A percentile compares a stretch with the other conserved stretches of the same genome.
These are phyloP conservation scores for Nosema bombycis DNA, from an alignment of 371 early-diverging fungal genomes.

Conservation along the genomic window DNA sequence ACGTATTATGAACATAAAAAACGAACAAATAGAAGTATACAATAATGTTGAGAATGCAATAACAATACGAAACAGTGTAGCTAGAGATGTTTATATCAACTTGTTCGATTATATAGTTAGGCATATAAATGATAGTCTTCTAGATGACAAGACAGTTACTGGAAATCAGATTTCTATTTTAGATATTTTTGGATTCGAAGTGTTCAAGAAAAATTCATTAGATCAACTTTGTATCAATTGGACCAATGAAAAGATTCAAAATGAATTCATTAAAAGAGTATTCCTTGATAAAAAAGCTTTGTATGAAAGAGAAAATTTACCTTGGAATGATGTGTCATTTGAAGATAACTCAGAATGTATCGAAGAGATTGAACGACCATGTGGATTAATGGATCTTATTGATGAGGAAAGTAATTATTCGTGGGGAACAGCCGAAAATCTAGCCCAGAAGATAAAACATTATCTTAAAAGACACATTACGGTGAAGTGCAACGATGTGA, in stretches of 20 bases:
- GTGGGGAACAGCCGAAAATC: constrained; percentile 53
- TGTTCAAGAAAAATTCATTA: constrained; percentile 66
- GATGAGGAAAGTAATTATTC: constrained; percentile 63
- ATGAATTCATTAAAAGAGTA: constrained; percentile 76
- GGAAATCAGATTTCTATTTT: constrained; percentile 66
- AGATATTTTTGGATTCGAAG: constrained; percentile 73
- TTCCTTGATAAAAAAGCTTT: constrained; percentile 76
- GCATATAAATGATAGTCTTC: constrained; percentile 39
- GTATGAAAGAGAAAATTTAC: constrained; percentile 68
- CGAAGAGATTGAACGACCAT: constrained; percentile 57
- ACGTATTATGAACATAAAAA: constrained; percentile 68
- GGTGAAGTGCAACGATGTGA: constrained; percentile 58
- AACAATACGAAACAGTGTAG: constrained; percentile 71
- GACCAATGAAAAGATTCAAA: constrained; percentile 70
- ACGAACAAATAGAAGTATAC: constrained; percentile 69
- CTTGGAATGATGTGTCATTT: constrained; percentile 8
- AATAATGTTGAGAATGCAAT: constrained; percentile 54
- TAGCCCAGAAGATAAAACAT: constrained; percentile 53
- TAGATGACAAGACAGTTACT: constrained; percentile 7
- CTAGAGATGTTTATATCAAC: constrained; percentile 67
- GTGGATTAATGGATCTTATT: constrained; percentile 63
- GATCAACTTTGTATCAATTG: constrained; percentile 69
- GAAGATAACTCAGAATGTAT: constrained; percentile 20
- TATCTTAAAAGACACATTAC: constrained; percentile 30
- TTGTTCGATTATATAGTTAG: constrained; percentile 58